A percentile compares a stretch with the other conserved stretches of the same genome.
phyloP scores from a whole-genome alignment of 2,329 filamentous ascomycete species.

The Alternaria arbusti region DNA sequence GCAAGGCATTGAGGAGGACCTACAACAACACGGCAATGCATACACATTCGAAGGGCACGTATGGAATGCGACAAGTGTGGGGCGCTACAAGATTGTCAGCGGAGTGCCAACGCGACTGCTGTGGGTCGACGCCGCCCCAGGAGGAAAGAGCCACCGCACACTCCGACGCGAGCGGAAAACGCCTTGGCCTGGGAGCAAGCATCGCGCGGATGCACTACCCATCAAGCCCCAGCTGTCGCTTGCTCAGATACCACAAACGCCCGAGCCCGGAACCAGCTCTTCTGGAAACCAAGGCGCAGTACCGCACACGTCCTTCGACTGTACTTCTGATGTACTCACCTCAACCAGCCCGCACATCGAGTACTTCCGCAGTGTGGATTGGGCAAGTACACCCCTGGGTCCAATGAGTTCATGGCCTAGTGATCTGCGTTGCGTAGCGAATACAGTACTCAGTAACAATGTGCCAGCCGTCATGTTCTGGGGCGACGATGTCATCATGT shows the following conservation, averaged over 20 bases:
- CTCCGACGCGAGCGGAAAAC: conserved; percentile 40
- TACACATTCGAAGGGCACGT: conserved; percentile 35
- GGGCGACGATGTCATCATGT: conserved; percentile 44
- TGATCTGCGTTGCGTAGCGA: conserved; percentile 75
- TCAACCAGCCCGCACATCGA: conserved; percentile 61
- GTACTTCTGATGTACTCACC: conserved; percentile 17
- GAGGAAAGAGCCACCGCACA: background rate
- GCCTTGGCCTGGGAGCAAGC: conserved; percentile 53
- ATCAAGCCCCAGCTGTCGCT: conserved; percentile 32
- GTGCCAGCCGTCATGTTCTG: conserved; percentile 70
- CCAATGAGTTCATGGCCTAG: conserved; percentile 72
- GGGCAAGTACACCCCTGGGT: conserved; percentile 73
- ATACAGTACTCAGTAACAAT: conserved; percentile 68
- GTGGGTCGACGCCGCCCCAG: conserved; percentile 11
- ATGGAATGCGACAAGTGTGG: conserved; percentile 34
- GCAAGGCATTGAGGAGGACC: conserved; percentile 13
- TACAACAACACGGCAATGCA: conserved; percentile 13
- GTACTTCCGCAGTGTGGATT: conserved; percentile 73
- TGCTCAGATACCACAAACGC: background rate
- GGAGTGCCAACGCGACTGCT: conserved; percentile 24
- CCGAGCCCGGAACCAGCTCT: background rate
- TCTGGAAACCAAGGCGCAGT: background rate
- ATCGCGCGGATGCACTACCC: conserved; percentile 48
- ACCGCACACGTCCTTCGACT: conserved; percentile 18
- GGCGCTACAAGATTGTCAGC: conserved; percentile 38